Evolutionary conservation across 2,329 filamentous ascomycete species (phyloP).

Genomic region (Botrytis sinoallii): DNA sequence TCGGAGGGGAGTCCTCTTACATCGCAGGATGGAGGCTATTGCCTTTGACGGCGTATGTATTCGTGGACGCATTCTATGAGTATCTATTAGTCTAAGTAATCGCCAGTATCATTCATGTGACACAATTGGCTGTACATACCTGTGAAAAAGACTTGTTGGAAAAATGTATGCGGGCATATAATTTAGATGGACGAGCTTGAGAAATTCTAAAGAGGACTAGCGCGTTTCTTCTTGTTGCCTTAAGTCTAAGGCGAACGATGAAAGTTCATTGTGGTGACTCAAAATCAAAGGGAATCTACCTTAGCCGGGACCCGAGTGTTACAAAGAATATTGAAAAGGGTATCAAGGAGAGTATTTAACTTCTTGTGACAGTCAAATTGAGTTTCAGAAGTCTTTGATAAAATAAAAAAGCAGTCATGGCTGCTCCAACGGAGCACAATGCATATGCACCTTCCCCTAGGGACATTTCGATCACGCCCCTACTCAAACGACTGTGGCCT

Average conservation of each 20-base stretch:
- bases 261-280: conserved; percentile 10
- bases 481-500: conserved; percentile 71
- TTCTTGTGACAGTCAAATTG: not conserved
- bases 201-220: conserved; percentile 31
- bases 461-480: conserved; percentile 56
- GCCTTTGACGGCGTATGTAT: conserved; percentile 36
- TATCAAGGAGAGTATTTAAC: not conserved
- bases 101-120: not conserved
- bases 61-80: conserved; percentile 51
- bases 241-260: not conserved
- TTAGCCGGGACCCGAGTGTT: not conserved
- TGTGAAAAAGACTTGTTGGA: conserved; percentile 17
- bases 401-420: conserved; percentile 24
- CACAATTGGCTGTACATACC: conserved; percentile 21
- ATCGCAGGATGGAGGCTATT: conserved; percentile 36
- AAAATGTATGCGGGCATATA: not conserved
- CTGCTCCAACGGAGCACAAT: conserved; percentile 26
- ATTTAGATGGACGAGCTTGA: conserved; percentile 19
- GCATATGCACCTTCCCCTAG: conserved; percentile 24
- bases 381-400: not conserved
- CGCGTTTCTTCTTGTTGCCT: not conserved
- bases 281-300: not conserved
- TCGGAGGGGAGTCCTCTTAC: conserved; percentile 38
- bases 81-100: not conserved
- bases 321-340: not conserved